Conservation (phyloP, 78 protist species). For the Dictyostelium discoideum region dicty_2.7 NC_007088.5:5333001-5333500, state of each 20-base stretch:
- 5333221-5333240: constrained; percentile 85
- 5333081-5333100: constrained; percentile 68
- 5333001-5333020: constrained; percentile 56
- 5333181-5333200: constrained; percentile 60
- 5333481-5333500: background rate
- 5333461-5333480: constrained; percentile 11
- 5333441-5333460: constrained; percentile 55
- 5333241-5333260: constrained; percentile 89
- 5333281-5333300: constrained; percentile 91
- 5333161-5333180: constrained; percentile 47
- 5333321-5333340: constrained; percentile 72
- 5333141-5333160: constrained; percentile 77
- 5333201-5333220: constrained; percentile 58
- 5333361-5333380: constrained; percentile 89
- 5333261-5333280: constrained; percentile 92
- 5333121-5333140: constrained; percentile 93
- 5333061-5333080: constrained; percentile 25
- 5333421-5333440: background rate
- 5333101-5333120: constrained; percentile 85
- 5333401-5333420: constrained; percentile 7
- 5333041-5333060: constrained; percentile 85
- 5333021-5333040: constrained; percentile 89
- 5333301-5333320: constrained; percentile 85
- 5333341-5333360: constrained; percentile 17
- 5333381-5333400: background rate